phyloP scores from a whole-genome alignment of 2,329 filamentous ascomycete genomes.

The Neophaeococcomyces mojaviensis region DNA sequence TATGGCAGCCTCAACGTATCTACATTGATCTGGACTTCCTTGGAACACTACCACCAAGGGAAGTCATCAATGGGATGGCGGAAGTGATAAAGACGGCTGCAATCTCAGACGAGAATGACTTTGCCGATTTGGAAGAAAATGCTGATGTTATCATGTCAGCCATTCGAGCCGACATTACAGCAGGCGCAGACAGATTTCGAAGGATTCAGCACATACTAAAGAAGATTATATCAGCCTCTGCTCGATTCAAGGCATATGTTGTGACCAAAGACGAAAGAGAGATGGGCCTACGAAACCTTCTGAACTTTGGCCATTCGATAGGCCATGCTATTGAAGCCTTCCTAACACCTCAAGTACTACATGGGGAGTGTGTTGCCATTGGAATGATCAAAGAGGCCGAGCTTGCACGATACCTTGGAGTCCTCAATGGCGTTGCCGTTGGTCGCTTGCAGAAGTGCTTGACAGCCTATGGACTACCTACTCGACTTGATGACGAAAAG shows the following conservation, averaged over 20 bases:
- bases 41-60: constrained; percentile 78
- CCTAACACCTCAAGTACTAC: constrained; percentile 86
- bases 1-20: constrained; percentile 91
- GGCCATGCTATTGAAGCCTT: constrained; percentile 96
- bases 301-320: constrained; percentile 98
- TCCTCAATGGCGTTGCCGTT: constrained; percentile 78
- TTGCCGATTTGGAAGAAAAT: constrained; percentile 73
- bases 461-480: constrained; percentile 84
- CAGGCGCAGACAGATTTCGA: constrained; percentile 54
- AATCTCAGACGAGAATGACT: constrained; percentile 87
- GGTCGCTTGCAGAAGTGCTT: constrained; percentile 88
- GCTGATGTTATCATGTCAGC: constrained; percentile 68
- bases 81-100: constrained; percentile 97
- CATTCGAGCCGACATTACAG: constrained; percentile 54
- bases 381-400: constrained; percentile 99
- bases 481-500: constrained; percentile 72
- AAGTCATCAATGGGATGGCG: constrained; percentile 98
- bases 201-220: constrained; percentile 65
- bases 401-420: constrained; percentile 77
- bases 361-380: constrained; percentile 92
- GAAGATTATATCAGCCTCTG: constrained; percentile 78
- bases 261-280: constrained; percentile 93
- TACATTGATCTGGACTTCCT: constrained; percentile 92
- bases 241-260: constrained; percentile 87
- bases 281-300: constrained; percentile 82